Base-by-base conservation (phyloP, 2,329 filamentous ascomycete species). In the Talaromyces islandicus region DNA sequence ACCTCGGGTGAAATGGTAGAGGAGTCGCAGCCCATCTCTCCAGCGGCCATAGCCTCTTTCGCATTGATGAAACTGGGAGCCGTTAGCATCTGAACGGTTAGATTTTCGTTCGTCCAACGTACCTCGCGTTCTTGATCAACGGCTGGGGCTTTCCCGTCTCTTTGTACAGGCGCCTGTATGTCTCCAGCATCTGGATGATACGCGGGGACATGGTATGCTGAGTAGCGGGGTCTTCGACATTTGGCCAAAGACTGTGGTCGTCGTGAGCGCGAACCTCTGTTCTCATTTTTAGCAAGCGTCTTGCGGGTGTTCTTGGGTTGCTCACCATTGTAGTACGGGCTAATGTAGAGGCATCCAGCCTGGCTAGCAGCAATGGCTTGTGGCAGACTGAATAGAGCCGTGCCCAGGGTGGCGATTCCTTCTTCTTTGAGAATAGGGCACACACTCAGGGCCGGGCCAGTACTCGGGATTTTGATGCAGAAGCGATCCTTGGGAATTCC, bases 381-480 rank as follows among this genome's bases (percentile, higher is more conserved):
- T 0, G 75, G 67, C 1, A 83, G 71, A 52, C 75, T 73, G 62
- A 82, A 81, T 1, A 82, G 65, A 0, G 79, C 73, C 0, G 80
- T 83, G 0, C 77, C 79, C 1, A 82, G 71, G 0, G 80, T 82
- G 1, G 73, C 70, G 53, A 81, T 80, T 4, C 79, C 78, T 61
- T 81, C 78, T 0, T 66, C 63, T 4, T 71, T 71, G 32, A 83
- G 71, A 14, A 74, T 70, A 54, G 73, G 77, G 29, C 76, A 77
- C 0, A 78, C 79, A 57, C 76, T 79, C 27, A 82, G 66, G 10
- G 77, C 80, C 0, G 79, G 74, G 0, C 80, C 80, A 0, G 80
- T 82, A 27, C 74, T 75, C 10, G 80, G 80, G 25, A 82, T 81
- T 67, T 83, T 82, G 73, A 83, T 81, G 64, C 76, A 79, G 65